A percentile compares a stretch with the other conserved stretches of the same genome.
phyloP scores from a whole-genome alignment of 768 basidiomycete genomes.

The Suillus brevipes region DNA sequence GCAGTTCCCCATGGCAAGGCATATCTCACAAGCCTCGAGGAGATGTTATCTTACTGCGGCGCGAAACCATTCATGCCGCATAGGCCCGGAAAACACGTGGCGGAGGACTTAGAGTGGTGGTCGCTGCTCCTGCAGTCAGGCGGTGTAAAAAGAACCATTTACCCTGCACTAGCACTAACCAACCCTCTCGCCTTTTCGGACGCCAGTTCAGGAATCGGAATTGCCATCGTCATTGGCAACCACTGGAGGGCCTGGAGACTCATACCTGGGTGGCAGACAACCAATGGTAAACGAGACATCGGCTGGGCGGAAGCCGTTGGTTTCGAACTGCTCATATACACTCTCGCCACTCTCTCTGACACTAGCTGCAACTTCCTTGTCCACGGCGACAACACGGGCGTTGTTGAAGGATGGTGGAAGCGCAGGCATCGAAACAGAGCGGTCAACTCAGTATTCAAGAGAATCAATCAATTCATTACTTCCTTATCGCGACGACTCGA shows the following conservation, averaged over 20 bases:
- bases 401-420: constrained; percentile 38
- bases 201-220: constrained; percentile 17
- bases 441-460: constrained; percentile 30
- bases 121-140: too few species aligned
- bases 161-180: neutral
- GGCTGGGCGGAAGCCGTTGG: constrained; percentile 17
- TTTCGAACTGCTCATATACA: constrained; percentile 7
- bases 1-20: too few species aligned
- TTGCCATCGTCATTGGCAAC: constrained; percentile 19
- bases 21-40: too few species aligned
- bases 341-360: constrained; percentile 1
- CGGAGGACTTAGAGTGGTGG: too few species aligned
- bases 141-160: too few species aligned
- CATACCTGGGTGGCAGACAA: constrained; percentile 16
- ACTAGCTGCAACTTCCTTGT: neutral
- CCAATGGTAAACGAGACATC: constrained; percentile 11
- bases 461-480: constrained; percentile 14
- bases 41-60: too few species aligned
- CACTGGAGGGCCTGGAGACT: constrained; percentile 27
- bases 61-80: too few species aligned
- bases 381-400: constrained; percentile 10
- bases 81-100: too few species aligned
- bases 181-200: constrained; percentile 15
- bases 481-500: neutral
- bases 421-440: constrained; percentile 27